Percentiles rank a stretch among this genome's conserved stretches.
phyloP scores from a whole-genome alignment of 202 grass and related monocot genomes.

The Dendrocalamus latiflorus region DNA sequence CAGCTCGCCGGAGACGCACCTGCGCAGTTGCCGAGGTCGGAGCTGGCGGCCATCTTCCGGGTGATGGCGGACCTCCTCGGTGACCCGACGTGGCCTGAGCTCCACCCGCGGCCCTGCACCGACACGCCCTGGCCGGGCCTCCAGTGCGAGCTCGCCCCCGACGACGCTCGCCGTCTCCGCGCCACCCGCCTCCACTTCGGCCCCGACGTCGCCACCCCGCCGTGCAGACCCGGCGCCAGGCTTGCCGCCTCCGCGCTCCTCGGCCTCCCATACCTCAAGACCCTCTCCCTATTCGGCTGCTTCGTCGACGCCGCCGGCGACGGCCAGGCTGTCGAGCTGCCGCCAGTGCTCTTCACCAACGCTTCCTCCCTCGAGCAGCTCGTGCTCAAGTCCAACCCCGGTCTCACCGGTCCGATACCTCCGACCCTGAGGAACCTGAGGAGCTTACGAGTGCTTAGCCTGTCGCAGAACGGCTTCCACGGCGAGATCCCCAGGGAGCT shows the following conservation, averaged over 20 bases:
- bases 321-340: conserved; percentile 27
- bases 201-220: conserved; percentile 56
- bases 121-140: conserved; percentile 78
- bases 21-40: conserved; percentile 33
- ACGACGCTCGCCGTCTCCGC: conserved; percentile 45
- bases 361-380: conserved; percentile 57
- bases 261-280: conserved; percentile 62
- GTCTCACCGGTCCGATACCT: conserved; percentile 50
- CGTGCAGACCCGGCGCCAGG: conserved; percentile 41
- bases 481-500: conserved; percentile 6
- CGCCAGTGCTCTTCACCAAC: conserved; percentile 49
- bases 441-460: conserved; percentile 57
- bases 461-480: conserved; percentile 60
- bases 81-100: conserved; percentile 54
- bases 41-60: conserved; percentile 59
- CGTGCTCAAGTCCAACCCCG: conserved; percentile 67
- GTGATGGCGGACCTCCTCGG: conserved; percentile 55
- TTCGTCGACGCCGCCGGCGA: conserved; percentile 10
- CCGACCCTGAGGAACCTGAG: conserved; percentile 24
- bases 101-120: conserved; percentile 72
- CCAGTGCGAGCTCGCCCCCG: conserved; percentile 51
- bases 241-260: conserved; percentile 44
- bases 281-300: conserved; percentile 67
- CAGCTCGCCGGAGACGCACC: neutral
- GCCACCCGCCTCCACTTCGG: conserved; percentile 73